phyloP scores from a whole-genome alignment of 495 filamentous ascomycete species.

The Penicillium pancosmium region DNA sequence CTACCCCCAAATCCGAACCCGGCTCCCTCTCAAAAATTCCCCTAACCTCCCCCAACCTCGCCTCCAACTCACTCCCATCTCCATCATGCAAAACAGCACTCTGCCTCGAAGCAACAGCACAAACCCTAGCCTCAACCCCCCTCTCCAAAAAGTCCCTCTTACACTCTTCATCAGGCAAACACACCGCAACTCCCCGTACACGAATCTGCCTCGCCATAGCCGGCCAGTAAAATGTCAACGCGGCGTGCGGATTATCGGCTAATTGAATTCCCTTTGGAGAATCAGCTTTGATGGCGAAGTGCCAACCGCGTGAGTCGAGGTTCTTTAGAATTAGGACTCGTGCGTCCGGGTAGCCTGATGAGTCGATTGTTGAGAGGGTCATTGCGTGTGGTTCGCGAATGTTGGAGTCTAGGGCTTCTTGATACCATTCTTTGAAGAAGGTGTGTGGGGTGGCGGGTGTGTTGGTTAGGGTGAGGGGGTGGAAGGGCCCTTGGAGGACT shows the following conservation, averaged over 20 bases:
- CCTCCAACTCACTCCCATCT: neutral
- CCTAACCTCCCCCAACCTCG: constrained; percentile 3
- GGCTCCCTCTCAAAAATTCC: neutral
- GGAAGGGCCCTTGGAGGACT: constrained; percentile 21
- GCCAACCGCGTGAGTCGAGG: constrained; percentile 22
- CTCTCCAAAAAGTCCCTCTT: constrained; percentile 14
- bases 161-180: constrained; percentile 14
- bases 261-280: constrained; percentile 22
- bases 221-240: constrained; percentile 27
- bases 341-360: constrained; percentile 20
- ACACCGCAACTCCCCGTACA: constrained; percentile 9
- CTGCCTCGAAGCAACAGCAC: constrained; percentile 21
- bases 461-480: constrained; percentile 4
- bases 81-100: constrained; percentile 10
- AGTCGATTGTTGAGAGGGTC: constrained; percentile 23
- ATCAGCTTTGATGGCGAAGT: constrained; percentile 22
- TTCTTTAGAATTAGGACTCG: constrained; percentile 26
- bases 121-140: constrained; percentile 11
- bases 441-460: constrained; percentile 18
- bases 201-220: constrained; percentile 19
- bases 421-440: constrained; percentile 21
- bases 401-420: constrained; percentile 10
- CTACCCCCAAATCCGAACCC: constrained; percentile 6
- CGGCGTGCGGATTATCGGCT: neutral
- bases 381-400: constrained; percentile 24